A percentile compares a stretch with the other conserved stretches of the same genome.
These are phyloP conservation scores for Leishmania tarentolae DNA, from an alignment of 208 protist genomes.

Conservation along the genomic window DNA sequence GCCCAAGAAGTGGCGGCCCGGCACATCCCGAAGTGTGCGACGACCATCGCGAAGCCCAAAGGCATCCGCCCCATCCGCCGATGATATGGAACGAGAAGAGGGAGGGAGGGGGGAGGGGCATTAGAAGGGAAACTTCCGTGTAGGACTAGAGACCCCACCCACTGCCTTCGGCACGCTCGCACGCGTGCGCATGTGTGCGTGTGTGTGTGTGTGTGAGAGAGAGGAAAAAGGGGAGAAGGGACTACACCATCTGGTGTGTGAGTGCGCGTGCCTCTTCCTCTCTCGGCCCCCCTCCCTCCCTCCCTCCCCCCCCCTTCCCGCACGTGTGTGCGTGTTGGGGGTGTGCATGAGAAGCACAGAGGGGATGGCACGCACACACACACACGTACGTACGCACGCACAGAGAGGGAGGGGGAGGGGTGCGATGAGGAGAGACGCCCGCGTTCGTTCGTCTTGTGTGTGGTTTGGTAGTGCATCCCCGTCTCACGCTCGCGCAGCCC, in stretches of 20 bases:
- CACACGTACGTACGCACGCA: no score
- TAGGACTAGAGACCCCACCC: background rate
- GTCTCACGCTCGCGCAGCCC: no score
- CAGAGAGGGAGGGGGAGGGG: no score
- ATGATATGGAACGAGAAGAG: conserved; percentile 9
- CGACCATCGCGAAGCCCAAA: conserved; percentile 87
- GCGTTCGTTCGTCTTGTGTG: no score
- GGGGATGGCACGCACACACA: no score
- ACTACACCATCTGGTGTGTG: background rate
- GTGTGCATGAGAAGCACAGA: no score
- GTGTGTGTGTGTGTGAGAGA: background rate
- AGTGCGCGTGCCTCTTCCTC: background rate
- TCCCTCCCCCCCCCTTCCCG: background rate
- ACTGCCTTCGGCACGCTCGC: background rate
- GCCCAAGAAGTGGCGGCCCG: conserved; percentile 72
- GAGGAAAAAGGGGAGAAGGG: no score
- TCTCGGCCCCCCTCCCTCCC: background rate
- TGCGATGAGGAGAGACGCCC: no score
- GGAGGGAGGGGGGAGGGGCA: background rate
- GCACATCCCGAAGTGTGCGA: conserved; percentile 92
- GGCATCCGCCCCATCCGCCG: conserved; percentile 68
- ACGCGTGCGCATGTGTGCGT: background rate
- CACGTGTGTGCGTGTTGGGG: background rate
- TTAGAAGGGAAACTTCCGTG: background rate
- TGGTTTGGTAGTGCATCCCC: no score